Evolutionary conservation across 768 basidiomycete species (phyloP).

Genomic region (Panaeolus papilionaceus): DNA sequence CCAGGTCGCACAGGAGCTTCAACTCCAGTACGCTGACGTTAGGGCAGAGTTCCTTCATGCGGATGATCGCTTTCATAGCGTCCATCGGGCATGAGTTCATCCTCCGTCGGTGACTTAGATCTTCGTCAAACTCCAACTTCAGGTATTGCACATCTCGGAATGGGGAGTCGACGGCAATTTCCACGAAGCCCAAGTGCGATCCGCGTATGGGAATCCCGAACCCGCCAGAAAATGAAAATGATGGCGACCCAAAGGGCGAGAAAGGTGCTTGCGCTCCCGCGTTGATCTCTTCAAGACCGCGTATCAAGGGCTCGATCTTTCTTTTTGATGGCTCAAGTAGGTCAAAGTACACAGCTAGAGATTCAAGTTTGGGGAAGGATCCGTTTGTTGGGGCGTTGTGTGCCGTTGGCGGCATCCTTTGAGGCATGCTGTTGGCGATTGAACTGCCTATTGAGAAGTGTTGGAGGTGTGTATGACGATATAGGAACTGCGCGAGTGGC

Average conservation of each 20-base stretch:
- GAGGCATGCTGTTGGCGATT: not conserved
- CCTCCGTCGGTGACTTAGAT: not conserved
- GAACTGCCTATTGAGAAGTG: constrained; percentile 4
- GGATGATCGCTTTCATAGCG: not conserved
- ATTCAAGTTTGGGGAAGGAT: not conserved
- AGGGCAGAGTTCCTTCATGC: not conserved
- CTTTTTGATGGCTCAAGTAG: no score
- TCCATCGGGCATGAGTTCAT: not conserved
- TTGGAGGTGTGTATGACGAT: not conserved
- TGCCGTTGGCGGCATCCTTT: not conserved
- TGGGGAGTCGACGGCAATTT: not conserved
- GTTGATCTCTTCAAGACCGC: not conserved
- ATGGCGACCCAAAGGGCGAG: no score
- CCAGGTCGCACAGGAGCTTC: not conserved
- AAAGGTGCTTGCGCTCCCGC: no score
- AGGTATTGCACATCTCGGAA: not conserved
- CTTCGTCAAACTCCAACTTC: not conserved
- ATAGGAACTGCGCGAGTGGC: constrained; percentile 7
- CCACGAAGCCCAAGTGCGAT: not conserved
- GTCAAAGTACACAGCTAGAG: not conserved
- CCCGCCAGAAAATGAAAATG: no score
- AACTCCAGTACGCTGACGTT: not conserved
- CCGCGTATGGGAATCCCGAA: no score
- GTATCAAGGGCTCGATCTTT: not conserved
- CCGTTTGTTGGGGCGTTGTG: no score